Base-by-base conservation (phyloP, 2,329 filamentous ascomycete species). In the Trichoderma asperellum region DNA sequence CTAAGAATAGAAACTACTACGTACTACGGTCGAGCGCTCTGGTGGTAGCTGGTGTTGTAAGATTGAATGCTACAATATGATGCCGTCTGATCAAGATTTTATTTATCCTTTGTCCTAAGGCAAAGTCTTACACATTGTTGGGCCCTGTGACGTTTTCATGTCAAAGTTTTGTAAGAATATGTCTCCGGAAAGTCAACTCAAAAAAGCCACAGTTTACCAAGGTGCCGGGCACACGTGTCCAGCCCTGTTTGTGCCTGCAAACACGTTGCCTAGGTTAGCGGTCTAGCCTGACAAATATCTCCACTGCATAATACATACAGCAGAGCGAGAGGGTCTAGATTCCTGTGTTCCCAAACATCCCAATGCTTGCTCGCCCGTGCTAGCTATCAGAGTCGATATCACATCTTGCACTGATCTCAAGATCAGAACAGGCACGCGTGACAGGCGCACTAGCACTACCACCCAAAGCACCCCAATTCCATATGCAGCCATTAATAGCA, bases 401-500 rank as follows among this genome's bases (percentile, higher is more conserved):
- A 64, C 24, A 64, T 64, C 61, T 43, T 64, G 37, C 47, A 4
- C 40, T 18, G 18, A 64, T 64, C 24, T 56, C 11, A 34, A 55
- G 47, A 63, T 53, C 34, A 53, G n/a, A 62, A 29, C 34, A 10
- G 47, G 21, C 16, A 47, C 29, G 40, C 32, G 47, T 64, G 61
- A 53, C 60, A 40, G 47, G 47, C 49, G 61, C 52, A 34, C 61
- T 56, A 64, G 47, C 18, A 29, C n/a, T 37, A 37, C 11, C 43
- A n/a, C 18, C 40, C 62, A 34, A 43, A 6, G 55, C 53, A 49
- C 29, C 14, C 27, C 49, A 29, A n/a, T 27, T 18, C 49, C 49
- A 32, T 57, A 57, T 47, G 53, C 64, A 67, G 55, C 64, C 64
- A 67, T 56, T 59, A 37, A 58, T 67, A 67, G 40, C 53, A 67